phyloP scores from a whole-genome alignment of 352 stramenopile genomes.

The Phytopythium sindhum region DNA sequence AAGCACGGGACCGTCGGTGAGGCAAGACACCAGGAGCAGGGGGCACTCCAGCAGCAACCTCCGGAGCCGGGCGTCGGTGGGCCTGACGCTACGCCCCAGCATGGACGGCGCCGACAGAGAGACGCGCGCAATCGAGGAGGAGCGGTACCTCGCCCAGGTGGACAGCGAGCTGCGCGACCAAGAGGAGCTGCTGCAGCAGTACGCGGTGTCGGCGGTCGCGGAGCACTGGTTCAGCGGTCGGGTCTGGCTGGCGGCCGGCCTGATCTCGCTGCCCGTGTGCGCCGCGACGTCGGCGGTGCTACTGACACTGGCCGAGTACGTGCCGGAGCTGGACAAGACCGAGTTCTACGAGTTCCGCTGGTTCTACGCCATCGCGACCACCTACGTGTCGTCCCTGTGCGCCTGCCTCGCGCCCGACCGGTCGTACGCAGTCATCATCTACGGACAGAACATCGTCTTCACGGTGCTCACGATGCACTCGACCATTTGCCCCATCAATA shows the following conservation, averaged over 20 bases:
- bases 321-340: slow-evolving; percentile 40
- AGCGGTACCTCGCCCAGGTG: slow-evolving; percentile 22
- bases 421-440: slow-evolving; percentile 61
- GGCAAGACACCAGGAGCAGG: not conserved
- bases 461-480: slow-evolving; percentile 64
- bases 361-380: slow-evolving; percentile 55
- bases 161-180: slow-evolving; percentile 26
- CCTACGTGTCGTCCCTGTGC: slow-evolving; percentile 53
- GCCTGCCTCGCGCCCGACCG: slow-evolving; percentile 59
- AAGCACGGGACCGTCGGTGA: slow-evolving; percentile 3
- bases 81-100: not conserved
- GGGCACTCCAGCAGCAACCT: not conserved
- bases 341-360: slow-evolving; percentile 52
- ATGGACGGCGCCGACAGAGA: slow-evolving; percentile 4
- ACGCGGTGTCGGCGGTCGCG: slow-evolving; percentile 24
- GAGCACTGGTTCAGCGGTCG: slow-evolving; percentile 22
- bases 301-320: slow-evolving; percentile 38
- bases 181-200: slow-evolving; percentile 17
- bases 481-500: slow-evolving; percentile 68
- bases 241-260: slow-evolving; percentile 42
- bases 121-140: slow-evolving; percentile 14
- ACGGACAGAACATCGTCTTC: slow-evolving; percentile 69
- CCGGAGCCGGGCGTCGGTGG: slow-evolving; percentile 3
- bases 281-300: slow-evolving; percentile 33
- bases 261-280: slow-evolving; percentile 38